Percentiles rank a stretch among this genome's conserved stretches.
Evolutionary conservation across 352 stramenopile species (phyloP).

Genomic region (Pythium pyrilobum): DNA sequence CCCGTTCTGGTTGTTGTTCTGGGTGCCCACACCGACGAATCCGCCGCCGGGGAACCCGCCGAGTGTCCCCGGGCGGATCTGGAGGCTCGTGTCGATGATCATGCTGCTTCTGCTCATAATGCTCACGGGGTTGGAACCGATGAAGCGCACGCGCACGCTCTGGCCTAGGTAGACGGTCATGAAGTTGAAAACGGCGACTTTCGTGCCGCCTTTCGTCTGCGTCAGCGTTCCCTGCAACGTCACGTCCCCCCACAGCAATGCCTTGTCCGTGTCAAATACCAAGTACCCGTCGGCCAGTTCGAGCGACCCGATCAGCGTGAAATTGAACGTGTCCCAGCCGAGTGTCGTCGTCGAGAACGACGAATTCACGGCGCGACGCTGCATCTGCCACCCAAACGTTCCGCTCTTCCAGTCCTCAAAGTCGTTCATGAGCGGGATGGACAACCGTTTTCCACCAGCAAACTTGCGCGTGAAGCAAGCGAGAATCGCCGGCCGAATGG

Average conservation of each 20-base stretch:
- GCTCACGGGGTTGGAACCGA: conserved; percentile 81
- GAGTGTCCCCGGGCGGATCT: conserved; percentile 80
- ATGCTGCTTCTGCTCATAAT: conserved; percentile 90
- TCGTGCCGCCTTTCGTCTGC: conserved; percentile 61
- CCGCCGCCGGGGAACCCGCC: conserved; percentile 91
- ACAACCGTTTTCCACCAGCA: conserved; percentile 52
- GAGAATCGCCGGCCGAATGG: conserved; percentile 54
- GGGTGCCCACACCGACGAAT: conserved; percentile 53
- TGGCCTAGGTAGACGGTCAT: conserved; percentile 89
- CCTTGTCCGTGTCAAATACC: conserved; percentile 71
- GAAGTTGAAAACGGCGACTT: conserved; percentile 95
- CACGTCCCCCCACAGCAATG: conserved; percentile 49
- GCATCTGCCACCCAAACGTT: conserved; percentile 63
- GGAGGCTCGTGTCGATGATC: conserved; percentile 87
- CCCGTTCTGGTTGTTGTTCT: conserved; percentile 92
- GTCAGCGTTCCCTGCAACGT: conserved; percentile 52
- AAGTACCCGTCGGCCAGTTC: conserved; percentile 69
- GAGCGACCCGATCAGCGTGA: conserved; percentile 68
- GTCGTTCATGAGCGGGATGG: conserved; percentile 85
- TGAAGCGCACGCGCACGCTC: conserved; percentile 80
- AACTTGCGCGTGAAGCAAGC: conserved; percentile 86
- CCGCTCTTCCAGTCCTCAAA: conserved; percentile 96
- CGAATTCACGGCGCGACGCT: conserved; percentile 1
- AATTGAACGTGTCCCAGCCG: conserved; percentile 59
- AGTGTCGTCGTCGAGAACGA: conserved; percentile 10